Conservation (phyloP, 129 eudicot species). For the Helichrysum umbraculigerum region DNA sequence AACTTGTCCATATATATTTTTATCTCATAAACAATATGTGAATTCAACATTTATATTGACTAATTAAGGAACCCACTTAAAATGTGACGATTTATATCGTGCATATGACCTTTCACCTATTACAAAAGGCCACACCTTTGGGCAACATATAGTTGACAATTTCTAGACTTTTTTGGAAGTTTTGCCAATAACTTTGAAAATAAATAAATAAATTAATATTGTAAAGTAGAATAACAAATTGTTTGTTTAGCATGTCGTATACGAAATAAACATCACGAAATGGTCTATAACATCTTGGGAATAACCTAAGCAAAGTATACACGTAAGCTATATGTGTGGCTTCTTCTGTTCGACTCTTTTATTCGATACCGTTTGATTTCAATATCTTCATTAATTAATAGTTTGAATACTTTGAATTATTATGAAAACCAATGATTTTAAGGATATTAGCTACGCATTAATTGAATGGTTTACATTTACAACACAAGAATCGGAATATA, state of each 20-base stretch:
- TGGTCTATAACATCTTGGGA: background rate
- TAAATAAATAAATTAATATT: no score
- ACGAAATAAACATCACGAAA: background rate
- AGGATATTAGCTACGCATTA: no score
- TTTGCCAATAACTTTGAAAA: no score
- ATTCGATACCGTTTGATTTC: background rate
- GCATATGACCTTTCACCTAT: no score
- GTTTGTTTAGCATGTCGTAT: background rate
- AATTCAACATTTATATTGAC: no score
- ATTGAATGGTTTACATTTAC: background rate
- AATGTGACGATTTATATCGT: no score
- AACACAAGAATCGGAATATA: slow-evolving; percentile 25
- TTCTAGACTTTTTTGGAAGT: background rate
- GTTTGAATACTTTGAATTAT: background rate
- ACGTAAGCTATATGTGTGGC: slow-evolving; percentile 1
- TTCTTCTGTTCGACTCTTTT: background rate
- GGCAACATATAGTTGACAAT: no score
- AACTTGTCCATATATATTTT: no score
- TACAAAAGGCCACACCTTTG: no score
- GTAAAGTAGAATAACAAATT: no score
- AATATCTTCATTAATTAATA: background rate
- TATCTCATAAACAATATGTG: no score
- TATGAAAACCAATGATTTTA: background rate
- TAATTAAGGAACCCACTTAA: no score
- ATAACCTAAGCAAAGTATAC: slow-evolving; percentile 1